A percentile compares a stretch with the other conserved stretches of the same genome.
Evolutionary conservation across 306 rosid species (phyloP).

Genomic region (Rosa lucieae): DNA sequence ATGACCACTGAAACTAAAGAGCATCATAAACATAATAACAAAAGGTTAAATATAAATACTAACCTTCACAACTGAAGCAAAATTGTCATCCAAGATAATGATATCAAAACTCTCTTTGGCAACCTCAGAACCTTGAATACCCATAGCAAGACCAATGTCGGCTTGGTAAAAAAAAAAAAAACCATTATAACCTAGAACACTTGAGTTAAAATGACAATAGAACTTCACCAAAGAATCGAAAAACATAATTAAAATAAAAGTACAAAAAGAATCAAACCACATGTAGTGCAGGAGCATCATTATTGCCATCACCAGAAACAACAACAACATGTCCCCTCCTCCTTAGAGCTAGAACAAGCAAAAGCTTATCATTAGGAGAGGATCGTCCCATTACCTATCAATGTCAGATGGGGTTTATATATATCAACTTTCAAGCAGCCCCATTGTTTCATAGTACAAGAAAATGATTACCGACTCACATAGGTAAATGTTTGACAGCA

Average conservation of each 20-base stretch:
- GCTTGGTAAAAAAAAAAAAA: conserved; percentile 44
- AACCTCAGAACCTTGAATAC: conserved; percentile 84
- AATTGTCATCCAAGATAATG: conserved; percentile 90
- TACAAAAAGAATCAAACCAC: conserved; percentile 48
- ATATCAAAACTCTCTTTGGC: conserved; percentile 94
- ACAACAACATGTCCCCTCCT: conserved; percentile 76
- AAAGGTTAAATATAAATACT: background rate
- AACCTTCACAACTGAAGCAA: conserved; percentile 87
- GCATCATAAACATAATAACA: background rate
- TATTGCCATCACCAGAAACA: conserved; percentile 93
- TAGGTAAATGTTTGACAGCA: too few relatives aligned
- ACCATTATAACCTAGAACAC: background rate
- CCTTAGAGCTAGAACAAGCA: conserved; percentile 89
- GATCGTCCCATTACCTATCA: conserved; percentile 90
- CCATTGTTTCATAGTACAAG: too few relatives aligned
- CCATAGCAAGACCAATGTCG: conserved; percentile 93
- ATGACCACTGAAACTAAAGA: background rate
- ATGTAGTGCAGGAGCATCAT: conserved; percentile 90
- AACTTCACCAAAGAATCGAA: background rate
- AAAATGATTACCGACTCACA: too few relatives aligned
- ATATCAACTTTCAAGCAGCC: too few relatives aligned
- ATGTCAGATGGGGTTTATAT: too few relatives aligned
- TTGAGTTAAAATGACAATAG: background rate
- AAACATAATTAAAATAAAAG: background rate
- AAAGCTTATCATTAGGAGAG: conserved; percentile 86